A percentile compares a stretch with the other conserved stretches of the same genome.
These are phyloP conservation scores for Fusarium albosuccineum DNA, from an alignment of 2,329 filamentous ascomycete species.

Conservation along the genomic window DNA sequence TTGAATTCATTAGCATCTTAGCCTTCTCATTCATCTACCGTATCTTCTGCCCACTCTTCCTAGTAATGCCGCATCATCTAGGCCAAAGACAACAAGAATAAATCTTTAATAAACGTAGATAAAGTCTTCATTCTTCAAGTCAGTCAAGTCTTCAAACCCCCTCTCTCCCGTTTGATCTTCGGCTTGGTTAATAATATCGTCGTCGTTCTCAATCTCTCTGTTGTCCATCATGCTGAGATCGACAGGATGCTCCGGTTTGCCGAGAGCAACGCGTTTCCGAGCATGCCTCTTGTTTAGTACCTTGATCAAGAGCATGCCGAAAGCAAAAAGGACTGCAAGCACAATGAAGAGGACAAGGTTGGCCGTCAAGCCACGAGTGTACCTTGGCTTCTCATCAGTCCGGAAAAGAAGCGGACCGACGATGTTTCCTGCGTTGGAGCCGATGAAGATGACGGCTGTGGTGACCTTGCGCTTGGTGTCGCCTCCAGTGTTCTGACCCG, in stretches of 20 bases:
- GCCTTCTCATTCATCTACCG: no score
- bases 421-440: constrained; percentile 72
- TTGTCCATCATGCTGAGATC: constrained; percentile 63
- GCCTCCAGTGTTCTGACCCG: constrained; percentile 70
- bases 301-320: constrained; percentile 46
- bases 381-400: constrained; percentile 51
- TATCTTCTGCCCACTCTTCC: no score
- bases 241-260: constrained; percentile 67
- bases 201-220: constrained; percentile 6
- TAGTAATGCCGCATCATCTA: no score
- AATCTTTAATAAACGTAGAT: constrained; percentile 6
- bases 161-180: background rate
- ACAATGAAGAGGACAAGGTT: constrained; percentile 71
- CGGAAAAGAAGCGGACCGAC: constrained; percentile 57
- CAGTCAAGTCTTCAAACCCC: constrained; percentile 10
- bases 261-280: constrained; percentile 62
- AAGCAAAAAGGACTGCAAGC: constrained; percentile 59
- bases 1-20: no score
- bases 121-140: constrained; percentile 18
- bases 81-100: no score
- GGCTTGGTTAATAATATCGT: background rate
- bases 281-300: constrained; percentile 67
- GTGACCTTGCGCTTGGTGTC: constrained; percentile 76
- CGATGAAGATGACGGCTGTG: constrained; percentile 70
- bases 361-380: constrained; percentile 63